These are phyloP conservation scores for Bjerkandera adusta DNA, from an alignment of 1,284 basidiomycete species.

Conservation along the genomic window DNA sequence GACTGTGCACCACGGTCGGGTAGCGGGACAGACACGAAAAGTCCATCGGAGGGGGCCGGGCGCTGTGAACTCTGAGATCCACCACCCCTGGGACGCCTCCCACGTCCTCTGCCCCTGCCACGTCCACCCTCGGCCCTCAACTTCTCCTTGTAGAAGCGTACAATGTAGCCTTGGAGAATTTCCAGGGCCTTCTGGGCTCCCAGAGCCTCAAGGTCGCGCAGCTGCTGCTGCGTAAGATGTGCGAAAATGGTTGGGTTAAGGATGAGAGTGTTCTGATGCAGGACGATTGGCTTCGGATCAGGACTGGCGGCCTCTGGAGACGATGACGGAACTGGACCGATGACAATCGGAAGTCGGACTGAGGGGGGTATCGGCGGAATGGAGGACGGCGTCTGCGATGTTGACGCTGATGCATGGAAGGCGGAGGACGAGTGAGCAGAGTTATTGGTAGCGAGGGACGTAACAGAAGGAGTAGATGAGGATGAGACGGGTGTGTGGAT, in stretches of 20 bases:
- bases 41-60: conserved; percentile 10
- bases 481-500: conserved; percentile 13
- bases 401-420: conserved; percentile 16
- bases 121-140: conserved; percentile 44
- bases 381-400: conserved; percentile 26
- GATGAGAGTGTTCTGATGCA: conserved; percentile 83
- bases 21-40: conserved; percentile 39
- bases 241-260: conserved; percentile 85
- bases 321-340: conserved; percentile 50
- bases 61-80: conserved; percentile 16
- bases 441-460: conserved; percentile 2
- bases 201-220: conserved; percentile 75
- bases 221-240: conserved; percentile 69
- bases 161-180: conserved; percentile 82
- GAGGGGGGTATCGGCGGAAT: conserved; percentile 34
- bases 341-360: conserved; percentile 57
- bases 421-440: too few relatives aligned
- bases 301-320: conserved; percentile 29
- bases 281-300: conserved; percentile 69
- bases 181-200: conserved; percentile 83
- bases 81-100: conserved; percentile 34
- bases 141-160: conserved; percentile 82
- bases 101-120: conserved; percentile 43
- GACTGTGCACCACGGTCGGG: conserved; percentile 26
- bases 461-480: conserved; percentile 13